These are phyloP conservation scores for Umbelopsis vinacea DNA, from an alignment of 192 early-diverging fungal genomes.

Conservation along the genomic window DNA sequence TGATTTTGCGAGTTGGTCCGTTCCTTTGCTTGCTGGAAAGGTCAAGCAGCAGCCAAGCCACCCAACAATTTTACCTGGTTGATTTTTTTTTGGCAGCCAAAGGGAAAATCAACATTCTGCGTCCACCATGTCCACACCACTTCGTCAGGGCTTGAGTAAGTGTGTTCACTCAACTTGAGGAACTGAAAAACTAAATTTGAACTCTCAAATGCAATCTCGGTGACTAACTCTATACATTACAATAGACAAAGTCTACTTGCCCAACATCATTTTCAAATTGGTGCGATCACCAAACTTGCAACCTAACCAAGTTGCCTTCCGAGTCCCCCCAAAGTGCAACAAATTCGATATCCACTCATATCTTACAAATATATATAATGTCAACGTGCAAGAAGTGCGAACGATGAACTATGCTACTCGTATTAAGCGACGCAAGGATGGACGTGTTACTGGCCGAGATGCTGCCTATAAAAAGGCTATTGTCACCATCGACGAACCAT, in stretches of 20 bases:
- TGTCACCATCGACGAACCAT: constrained; percentile 55
- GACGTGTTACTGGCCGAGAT: constrained; percentile 39
- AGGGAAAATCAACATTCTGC: neutral
- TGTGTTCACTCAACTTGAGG: neutral
- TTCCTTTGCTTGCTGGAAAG: neutral
- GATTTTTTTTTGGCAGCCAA: neutral
- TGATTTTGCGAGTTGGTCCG: neutral
- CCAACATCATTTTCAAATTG: constrained; percentile 83
- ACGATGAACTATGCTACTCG: constrained; percentile 86
- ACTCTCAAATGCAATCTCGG: no score
- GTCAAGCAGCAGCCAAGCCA: no score
- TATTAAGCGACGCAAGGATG: constrained; percentile 37
- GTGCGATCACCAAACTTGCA: constrained; percentile 75
- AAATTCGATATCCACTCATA: constrained; percentile 93
- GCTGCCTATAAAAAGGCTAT: constrained; percentile 64
- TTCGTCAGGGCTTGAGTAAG: constrained; percentile 38
- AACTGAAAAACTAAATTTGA: neutral
- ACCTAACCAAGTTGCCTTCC: constrained; percentile 90
- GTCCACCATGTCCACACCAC: constrained; percentile 22
- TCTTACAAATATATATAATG: constrained; percentile 82
- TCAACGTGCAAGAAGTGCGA: constrained; percentile 83
- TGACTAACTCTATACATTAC: neutral
- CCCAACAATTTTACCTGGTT: neutral
- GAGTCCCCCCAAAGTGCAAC: constrained; percentile 86
- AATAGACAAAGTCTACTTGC: constrained; percentile 78